Evolutionary conservation across 345 rosid genomes (phyloP).

Genomic region (Erucastrum elatum): DNA sequence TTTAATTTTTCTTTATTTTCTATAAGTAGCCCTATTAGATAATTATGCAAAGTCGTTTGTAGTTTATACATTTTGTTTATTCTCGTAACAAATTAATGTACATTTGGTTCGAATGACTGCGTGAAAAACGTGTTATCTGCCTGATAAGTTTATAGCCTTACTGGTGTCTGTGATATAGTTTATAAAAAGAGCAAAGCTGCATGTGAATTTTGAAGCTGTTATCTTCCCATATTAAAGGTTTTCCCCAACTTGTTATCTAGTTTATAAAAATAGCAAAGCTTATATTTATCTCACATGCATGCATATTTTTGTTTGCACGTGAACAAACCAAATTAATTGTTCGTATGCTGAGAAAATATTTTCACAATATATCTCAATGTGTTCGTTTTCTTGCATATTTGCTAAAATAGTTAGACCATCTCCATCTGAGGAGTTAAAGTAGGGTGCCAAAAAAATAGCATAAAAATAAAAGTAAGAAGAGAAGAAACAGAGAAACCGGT

Average conservation of each 20-base stretch:
- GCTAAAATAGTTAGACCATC: no score
- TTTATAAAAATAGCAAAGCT: background rate
- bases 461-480: no score
- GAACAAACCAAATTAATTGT: background rate
- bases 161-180: slow-evolving; percentile 29
- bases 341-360: no score
- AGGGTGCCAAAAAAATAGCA: no score
- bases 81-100: background rate
- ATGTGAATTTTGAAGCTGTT: slow-evolving; percentile 31
- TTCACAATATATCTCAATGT: no score
- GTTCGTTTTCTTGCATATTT: no score
- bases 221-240: slow-evolving; percentile 20
- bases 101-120: slow-evolving; percentile 2
- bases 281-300: background rate
- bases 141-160: slow-evolving; percentile 4
- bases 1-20: background rate
- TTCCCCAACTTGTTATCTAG: slow-evolving; percentile 27
- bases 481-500: no score
- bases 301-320: background rate
- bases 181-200: slow-evolving; percentile 26
- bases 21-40: background rate
- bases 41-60: background rate
- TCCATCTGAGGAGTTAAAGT: no score
- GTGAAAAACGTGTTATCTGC: slow-evolving; percentile 24
- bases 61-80: background rate